Percentiles rank a stretch among this genome's conserved stretches.
Conservation (phyloP, 108 stramenopile genomes). For the Schizochytrium sp. region DNA sequence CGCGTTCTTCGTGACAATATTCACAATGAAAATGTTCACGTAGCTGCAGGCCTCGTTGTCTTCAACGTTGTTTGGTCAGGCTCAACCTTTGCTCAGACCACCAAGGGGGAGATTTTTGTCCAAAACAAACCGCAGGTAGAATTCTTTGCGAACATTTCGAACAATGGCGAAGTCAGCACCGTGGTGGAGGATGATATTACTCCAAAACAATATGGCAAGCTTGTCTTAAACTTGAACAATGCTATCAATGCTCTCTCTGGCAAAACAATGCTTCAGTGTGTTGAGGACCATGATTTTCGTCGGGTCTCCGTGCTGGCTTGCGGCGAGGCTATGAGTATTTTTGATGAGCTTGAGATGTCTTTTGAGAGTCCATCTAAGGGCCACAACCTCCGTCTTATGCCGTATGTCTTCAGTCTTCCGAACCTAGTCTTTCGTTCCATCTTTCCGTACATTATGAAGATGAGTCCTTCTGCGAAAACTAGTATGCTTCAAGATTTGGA, state of each 20-base stretch:
- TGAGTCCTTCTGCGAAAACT: slow-evolving; percentile 1
- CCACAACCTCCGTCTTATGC: neutral
- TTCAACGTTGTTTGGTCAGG: slow-evolving; percentile 51
- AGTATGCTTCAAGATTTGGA: slow-evolving; percentile 51
- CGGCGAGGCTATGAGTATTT: neutral
- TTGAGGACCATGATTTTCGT: neutral
- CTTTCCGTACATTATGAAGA: slow-evolving; percentile 16
- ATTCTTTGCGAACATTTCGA: neutral
- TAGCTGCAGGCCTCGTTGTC: neutral
- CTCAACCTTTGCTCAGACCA: neutral
- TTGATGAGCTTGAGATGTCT: neutral
- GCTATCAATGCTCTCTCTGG: slow-evolving; percentile 35
- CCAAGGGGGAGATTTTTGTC: neutral
- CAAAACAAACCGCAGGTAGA: neutral
- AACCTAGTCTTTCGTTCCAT: neutral
- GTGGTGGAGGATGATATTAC: neutral
- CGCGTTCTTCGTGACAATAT: neutral
- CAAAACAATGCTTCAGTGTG: neutral
- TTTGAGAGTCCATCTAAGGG: neutral
- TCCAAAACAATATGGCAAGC: slow-evolving; percentile 43
- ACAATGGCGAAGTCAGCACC: neutral
- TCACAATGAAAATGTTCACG: neutral
- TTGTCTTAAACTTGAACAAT: slow-evolving; percentile 53
- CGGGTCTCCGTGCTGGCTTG: neutral
- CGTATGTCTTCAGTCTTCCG: slow-evolving; percentile 24